phyloP scores from a whole-genome alignment of 2,329 filamentous ascomycete species.

The Claviceps purpurea region DNA sequence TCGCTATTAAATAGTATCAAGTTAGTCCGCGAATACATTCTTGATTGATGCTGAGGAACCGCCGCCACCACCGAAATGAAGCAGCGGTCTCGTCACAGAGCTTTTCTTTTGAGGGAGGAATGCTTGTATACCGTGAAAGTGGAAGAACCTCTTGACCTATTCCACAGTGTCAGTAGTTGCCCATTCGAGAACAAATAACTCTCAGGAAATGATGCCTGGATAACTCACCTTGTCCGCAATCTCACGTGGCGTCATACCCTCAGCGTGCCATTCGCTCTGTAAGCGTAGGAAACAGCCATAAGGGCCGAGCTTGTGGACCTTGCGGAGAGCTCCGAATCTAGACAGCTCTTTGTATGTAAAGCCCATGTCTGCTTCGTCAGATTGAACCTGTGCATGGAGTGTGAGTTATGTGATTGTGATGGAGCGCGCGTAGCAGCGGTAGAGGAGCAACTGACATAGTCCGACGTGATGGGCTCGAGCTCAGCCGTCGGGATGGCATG shows the following conservation, averaged over 20 bases:
- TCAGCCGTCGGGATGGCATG: constrained; percentile 43
- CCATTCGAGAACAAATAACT: background rate
- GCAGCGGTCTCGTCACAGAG: background rate
- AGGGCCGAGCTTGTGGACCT: constrained; percentile 28
- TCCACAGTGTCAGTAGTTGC: background rate
- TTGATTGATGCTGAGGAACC: background rate
- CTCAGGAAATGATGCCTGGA: background rate
- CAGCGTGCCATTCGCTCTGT: constrained; percentile 23
- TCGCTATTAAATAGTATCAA: background rate
- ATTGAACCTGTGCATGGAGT: constrained; percentile 12
- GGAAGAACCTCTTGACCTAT: constrained; percentile 1
- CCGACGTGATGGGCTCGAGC: constrained; percentile 26
- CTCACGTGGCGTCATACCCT: constrained; percentile 13
- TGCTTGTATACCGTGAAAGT: background rate
- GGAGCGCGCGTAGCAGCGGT: constrained; percentile 8
- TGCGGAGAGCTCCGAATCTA: constrained; percentile 25
- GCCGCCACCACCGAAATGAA: background rate
- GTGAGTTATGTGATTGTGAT: background rate
- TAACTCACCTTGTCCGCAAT: constrained; percentile 13
- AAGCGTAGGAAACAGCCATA: constrained; percentile 26
- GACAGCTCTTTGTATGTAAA: constrained; percentile 29
- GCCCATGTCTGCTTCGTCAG: constrained; percentile 30
- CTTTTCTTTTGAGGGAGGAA: background rate
- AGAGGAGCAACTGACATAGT: constrained; percentile 9
- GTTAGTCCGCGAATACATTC: background rate